phyloP scores from a whole-genome alignment of 495 filamentous ascomycete genomes.

The Hypoxylon fuscum region DNA sequence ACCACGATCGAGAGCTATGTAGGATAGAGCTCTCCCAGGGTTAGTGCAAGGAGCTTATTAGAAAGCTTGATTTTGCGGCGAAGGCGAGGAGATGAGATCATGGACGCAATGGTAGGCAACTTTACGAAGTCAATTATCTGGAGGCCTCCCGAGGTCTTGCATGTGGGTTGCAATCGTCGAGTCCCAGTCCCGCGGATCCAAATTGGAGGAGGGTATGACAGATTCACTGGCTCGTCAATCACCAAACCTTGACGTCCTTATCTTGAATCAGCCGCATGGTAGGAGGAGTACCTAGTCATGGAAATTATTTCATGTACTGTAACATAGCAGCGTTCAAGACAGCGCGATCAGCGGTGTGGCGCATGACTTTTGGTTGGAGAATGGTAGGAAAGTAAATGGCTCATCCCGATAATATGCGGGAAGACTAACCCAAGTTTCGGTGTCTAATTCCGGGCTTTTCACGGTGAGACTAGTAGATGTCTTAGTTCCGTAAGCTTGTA shows the following conservation, averaged over 20 bases:
- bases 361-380: background rate
- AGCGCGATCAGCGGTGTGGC: background rate
- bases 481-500: no score
- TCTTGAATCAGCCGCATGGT: constrained; percentile 22
- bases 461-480: no score
- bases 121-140: background rate
- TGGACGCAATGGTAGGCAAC: constrained; percentile 2
- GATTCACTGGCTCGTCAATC: constrained; percentile 14
- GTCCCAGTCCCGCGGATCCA: constrained; percentile 15
- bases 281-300: constrained; percentile 9
- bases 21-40: background rate
- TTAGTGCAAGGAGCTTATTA: constrained; percentile 3
- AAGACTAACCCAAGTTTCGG: background rate
- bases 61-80: constrained; percentile 19
- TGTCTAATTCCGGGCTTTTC: background rate
- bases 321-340: background rate
- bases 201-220: constrained; percentile 4
- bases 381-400: constrained; percentile 11
- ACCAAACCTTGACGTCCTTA: constrained; percentile 15
- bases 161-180: constrained; percentile 17
- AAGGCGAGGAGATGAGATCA: constrained; percentile 1
- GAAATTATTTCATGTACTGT: constrained; percentile 3
- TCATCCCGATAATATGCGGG: constrained; percentile 33
- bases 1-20: background rate
- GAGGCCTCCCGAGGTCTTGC: no score